A percentile compares a stretch with the other conserved stretches of the same genome.
These are phyloP conservation scores for Xylaria sp. DNA, from an alignment of 2,329 filamentous ascomycete genomes.

Conservation along the genomic window DNA sequence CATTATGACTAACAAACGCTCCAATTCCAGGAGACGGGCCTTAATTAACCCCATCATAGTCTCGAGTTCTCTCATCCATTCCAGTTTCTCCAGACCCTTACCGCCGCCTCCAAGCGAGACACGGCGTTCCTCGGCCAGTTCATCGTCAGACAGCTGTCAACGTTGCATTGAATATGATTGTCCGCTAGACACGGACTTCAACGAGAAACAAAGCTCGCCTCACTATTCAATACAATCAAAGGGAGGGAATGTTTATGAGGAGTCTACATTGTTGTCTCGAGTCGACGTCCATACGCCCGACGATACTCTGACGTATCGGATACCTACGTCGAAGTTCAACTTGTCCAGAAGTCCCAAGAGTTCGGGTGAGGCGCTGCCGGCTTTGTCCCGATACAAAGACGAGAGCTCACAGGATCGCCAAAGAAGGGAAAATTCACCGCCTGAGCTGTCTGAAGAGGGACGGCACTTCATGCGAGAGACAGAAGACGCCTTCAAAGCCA, in stretches of 20 bases:
- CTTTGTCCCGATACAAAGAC: slow-evolving; percentile 30
- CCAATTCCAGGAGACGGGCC: slow-evolving; percentile 30
- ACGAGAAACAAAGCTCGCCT: slow-evolving; percentile 30
- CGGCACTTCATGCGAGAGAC: slow-evolving; percentile 45
- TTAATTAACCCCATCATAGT: slow-evolving; percentile 35
- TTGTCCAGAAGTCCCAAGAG: background rate
- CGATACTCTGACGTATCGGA: slow-evolving; percentile 24
- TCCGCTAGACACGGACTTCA: slow-evolving; percentile 19
- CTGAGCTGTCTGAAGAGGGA: slow-evolving; percentile 35
- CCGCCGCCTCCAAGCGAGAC: slow-evolving; percentile 37
- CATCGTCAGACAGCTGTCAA: slow-evolving; percentile 41
- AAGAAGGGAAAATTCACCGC: slow-evolving; percentile 14
- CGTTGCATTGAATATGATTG: slow-evolving; percentile 29
- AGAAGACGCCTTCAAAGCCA: slow-evolving; percentile 46
- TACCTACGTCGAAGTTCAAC: slow-evolving; percentile 19
- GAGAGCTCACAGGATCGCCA: slow-evolving; percentile 12
- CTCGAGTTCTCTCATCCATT: slow-evolving; percentile 36
- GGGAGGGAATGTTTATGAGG: slow-evolving; percentile 20
- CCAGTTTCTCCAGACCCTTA: slow-evolving; percentile 36
- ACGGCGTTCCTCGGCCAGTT: slow-evolving; percentile 40
- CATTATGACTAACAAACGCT: slow-evolving; percentile 25
- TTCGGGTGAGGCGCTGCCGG: slow-evolving; percentile 7
- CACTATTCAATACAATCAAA: slow-evolving; percentile 34
- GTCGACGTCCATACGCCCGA: slow-evolving; percentile 25
- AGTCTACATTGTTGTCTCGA: slow-evolving; percentile 25